phyloP scores from a whole-genome alignment of 305 asterid species.

The Striga hermonthica region DNA sequence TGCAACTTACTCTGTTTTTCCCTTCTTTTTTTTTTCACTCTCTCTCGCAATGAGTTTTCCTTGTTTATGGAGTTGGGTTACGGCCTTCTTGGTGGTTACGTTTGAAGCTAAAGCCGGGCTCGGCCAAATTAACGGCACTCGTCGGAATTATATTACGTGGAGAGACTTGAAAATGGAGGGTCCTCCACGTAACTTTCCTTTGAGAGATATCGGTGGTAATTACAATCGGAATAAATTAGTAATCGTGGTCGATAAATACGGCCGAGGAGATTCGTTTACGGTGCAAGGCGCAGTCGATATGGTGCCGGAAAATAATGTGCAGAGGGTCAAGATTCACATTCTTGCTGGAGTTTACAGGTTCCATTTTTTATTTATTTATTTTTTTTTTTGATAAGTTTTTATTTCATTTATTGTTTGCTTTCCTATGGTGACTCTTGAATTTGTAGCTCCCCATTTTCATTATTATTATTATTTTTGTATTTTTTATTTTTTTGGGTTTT shows the following conservation, averaged over 20 bases:
- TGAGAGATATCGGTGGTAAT: conserved; percentile 7
- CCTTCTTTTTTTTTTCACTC: not conserved
- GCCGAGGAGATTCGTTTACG: conserved; percentile 55
- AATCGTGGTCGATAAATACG: conserved; percentile 51
- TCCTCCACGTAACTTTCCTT: conserved; percentile 25
- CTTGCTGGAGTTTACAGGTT: conserved; percentile 82
- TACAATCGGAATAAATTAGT: conserved; percentile 25
- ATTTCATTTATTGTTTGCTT: not conserved
- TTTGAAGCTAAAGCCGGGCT: conserved; percentile 23
- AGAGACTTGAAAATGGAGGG: conserved; percentile 48
- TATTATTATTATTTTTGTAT: no score
- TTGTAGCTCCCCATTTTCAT: no score
- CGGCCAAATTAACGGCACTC: not conserved
- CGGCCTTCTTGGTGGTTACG: conserved; percentile 18
- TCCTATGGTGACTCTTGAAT: no score
- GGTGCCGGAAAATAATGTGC: conserved; percentile 52
- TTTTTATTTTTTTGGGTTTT: no score
- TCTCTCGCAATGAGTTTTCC: conserved; percentile 30
- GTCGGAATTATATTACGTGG: conserved; percentile 50
- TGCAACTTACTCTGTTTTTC: not conserved
- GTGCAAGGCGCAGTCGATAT: conserved; percentile 73
- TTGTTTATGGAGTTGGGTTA: conserved; percentile 21
- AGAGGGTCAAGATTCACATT: conserved; percentile 59
- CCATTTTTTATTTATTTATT: not conserved
- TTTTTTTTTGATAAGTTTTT: not conserved